These are phyloP conservation scores for Candida sanyaensis DNA, from an alignment of 1,139 yeast genomes.

Conservation along the genomic window DNA sequence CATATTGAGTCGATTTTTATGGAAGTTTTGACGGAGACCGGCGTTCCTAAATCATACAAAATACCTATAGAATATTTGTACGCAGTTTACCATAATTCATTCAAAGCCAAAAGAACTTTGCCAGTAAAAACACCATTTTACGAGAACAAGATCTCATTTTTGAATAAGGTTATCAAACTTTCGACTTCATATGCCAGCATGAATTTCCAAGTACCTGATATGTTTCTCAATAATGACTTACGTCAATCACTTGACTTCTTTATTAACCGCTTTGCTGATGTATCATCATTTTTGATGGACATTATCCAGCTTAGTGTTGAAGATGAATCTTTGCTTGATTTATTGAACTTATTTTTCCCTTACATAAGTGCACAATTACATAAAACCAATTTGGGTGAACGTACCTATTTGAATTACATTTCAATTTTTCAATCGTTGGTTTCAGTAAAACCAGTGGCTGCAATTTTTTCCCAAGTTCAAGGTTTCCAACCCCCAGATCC, in stretches of 20 bases:
- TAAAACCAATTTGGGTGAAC: conserved; percentile 42
- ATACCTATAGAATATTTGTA: conserved; percentile 50
- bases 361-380: conserved; percentile 33
- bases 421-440: conserved; percentile 61
- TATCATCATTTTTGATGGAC: conserved; percentile 58
- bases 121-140: conserved; percentile 42
- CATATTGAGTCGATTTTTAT: conserved; percentile 52
- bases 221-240: conserved; percentile 51
- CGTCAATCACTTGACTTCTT: conserved; percentile 27
- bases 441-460: conserved; percentile 62
- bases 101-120: conserved; percentile 38
- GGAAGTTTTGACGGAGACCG: conserved; percentile 56
- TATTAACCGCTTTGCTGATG: conserved; percentile 34
- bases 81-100: conserved; percentile 43
- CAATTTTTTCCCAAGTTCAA: conserved; percentile 56
- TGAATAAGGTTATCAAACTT: conserved; percentile 54
- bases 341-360: conserved; percentile 60
- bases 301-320: conserved; percentile 60
- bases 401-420: conserved; percentile 52
- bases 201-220: conserved; percentile 68
- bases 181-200: conserved; percentile 70
- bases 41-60: conserved; percentile 31
- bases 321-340: conserved; percentile 64
- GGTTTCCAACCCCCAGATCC: conserved; percentile 50
- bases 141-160: conserved; percentile 37